Base-by-base conservation (phyloP, 1,139 yeast species). In the Pichiaceae sp. region DNA sequence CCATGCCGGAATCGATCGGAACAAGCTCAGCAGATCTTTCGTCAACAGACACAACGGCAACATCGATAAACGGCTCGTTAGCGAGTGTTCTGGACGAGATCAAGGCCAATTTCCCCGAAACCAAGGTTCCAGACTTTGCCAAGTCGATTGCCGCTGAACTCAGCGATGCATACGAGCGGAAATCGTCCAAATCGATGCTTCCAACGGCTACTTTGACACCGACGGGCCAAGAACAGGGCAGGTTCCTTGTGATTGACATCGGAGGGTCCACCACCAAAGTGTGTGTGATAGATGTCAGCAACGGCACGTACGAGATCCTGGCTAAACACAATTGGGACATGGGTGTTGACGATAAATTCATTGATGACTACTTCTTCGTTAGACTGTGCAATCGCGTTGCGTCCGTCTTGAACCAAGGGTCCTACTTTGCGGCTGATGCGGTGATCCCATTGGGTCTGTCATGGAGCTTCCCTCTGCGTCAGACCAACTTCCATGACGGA, bases 381-480 rank as follows among this genome's bases (percentile, higher is more conserved):
- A 59, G 58, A 52, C 61, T 72, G 20, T 70, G 66, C 4, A 44
- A 48, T 12, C 60, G 60, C 34, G 60, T 69, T 23, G 36, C 42
- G 8, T 63, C 62, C 29, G 59, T 63, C 14, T 47, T 70, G 16
- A 29, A 41, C 2, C 9, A 21, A 21, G 16, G 21, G n/a, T 9
- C 9, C 4, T 29, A 15, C 4, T 34, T 34, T 29, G 36, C 14
- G 15, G 16, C 6, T 9, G 18, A 8, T 6, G 17, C 5, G 11
- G 15, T 9, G 21, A 29, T 34, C 14, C 25, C 32, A 12, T 12
- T 24, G 6, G 36, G 31, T 7, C 33, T 43, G 16, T 40, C 45
- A 2, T 74, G 80, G 79, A 70, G 77, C 4, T 75, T 75, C 50
- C 78, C 81, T 0, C 57, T 75, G 35, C 56, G 59, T 14, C 72